Evolutionary conservation across 495 filamentous ascomycete genomes (phyloP).

Genomic region (Talaromyces nanjingensis): DNA sequence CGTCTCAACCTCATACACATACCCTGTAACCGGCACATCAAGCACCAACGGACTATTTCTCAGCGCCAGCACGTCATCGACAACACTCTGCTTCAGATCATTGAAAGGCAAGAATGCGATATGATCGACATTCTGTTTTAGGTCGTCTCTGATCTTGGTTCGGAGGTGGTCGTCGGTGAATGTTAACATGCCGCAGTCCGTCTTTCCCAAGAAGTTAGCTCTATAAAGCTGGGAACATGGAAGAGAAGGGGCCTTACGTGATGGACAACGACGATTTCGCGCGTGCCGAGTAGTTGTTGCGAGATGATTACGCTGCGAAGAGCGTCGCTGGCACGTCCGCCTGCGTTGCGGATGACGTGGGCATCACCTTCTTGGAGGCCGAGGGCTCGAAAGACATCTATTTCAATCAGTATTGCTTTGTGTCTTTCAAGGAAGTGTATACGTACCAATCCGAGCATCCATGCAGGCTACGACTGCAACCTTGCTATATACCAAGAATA

Average conservation of each 20-base stretch:
- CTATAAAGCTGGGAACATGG: neutral
- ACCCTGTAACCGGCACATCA: constrained; percentile 58
- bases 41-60: constrained; percentile 53
- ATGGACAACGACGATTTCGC: constrained; percentile 70
- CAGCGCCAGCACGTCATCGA: constrained; percentile 58
- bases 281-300: constrained; percentile 74
- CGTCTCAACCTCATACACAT: constrained; percentile 75
- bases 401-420: neutral
- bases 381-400: constrained; percentile 59
- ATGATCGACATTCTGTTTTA: constrained; percentile 40
- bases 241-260: constrained; percentile 34
- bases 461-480: constrained; percentile 62
- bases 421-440: neutral
- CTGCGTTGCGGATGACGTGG: constrained; percentile 76
- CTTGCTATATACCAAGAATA: constrained; percentile 14
- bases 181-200: constrained; percentile 74
- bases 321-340: constrained; percentile 59
- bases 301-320: constrained; percentile 72
- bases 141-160: constrained; percentile 48
- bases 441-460: constrained; percentile 64
- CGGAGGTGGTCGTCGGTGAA: constrained; percentile 63
- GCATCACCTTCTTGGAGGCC: constrained; percentile 72
- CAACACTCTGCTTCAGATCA: constrained; percentile 56
- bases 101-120: constrained; percentile 58
- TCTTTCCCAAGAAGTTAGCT: constrained; percentile 15